phyloP scores from a whole-genome alignment of 768 basidiomycete genomes.

The Tulasnella sp. region DNA sequence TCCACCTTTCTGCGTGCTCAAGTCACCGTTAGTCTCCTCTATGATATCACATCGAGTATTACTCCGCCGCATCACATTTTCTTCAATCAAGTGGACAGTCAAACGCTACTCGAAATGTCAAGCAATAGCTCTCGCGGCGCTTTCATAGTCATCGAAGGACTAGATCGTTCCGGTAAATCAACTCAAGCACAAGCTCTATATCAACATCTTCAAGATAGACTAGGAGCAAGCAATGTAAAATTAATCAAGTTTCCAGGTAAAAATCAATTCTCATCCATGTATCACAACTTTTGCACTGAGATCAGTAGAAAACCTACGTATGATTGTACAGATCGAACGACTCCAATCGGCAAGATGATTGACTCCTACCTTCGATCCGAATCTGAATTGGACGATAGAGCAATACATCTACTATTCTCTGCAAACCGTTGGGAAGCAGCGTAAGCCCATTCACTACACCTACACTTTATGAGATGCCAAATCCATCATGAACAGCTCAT shows the following conservation, averaged over 20 bases:
- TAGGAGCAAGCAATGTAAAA: conserved; percentile 34
- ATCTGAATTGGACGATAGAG: conserved; percentile 79
- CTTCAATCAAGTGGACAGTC: no score
- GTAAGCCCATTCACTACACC: conserved; percentile 32
- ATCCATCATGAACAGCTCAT: conserved; percentile 32
- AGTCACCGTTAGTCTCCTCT: no score
- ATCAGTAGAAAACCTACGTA: background rate
- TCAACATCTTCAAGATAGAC: conserved; percentile 33
- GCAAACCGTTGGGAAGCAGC: conserved; percentile 96
- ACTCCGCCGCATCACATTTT: no score
- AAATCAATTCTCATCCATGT: background rate
- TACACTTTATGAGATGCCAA: background rate
- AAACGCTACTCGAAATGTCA: no score
- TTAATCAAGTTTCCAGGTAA: conserved; percentile 84
- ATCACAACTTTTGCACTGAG: background rate
- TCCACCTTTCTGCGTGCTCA: no score
- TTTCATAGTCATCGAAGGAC: conserved; percentile 88
- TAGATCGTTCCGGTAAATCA: conserved; percentile 91
- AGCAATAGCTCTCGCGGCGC: conserved; percentile 53
- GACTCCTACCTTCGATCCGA: conserved; percentile 77
- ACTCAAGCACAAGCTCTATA: conserved; percentile 64
- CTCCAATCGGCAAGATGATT: conserved; percentile 84
- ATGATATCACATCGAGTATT: no score
- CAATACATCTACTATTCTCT: conserved; percentile 87
- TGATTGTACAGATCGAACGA: conserved; percentile 62